Evolutionary conservation across 2,329 filamentous ascomycete genomes (phyloP), one percentile per base, ranked within the genome.

Genomic region (Arthroderma sp.): DNA sequence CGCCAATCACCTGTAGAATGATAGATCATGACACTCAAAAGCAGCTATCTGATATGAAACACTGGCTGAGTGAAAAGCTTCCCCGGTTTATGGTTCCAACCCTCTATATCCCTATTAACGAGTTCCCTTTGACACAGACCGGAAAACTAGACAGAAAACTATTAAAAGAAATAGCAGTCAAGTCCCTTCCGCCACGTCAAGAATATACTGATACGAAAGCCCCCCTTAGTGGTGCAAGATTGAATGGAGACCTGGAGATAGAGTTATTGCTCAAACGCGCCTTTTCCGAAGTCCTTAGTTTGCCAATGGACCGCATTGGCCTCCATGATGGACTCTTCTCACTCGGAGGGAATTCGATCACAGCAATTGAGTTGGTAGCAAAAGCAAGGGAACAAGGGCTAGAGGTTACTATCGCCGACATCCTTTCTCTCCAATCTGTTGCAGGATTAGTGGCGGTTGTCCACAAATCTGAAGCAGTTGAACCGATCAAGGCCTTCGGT

Each of bases 311-410:
- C 2, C 61, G 67, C 0, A 71, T 77, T 15, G 62, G 66, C 2
- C 55, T 67, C 3, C 65, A 72, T 10, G 68, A 75, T 50, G 72
- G 68, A 57, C 77, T 78, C 59, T 77, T 77, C 61, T 64, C 66
- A 7, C 40, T 44, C 3, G 42, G 42, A 11, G 46, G 46, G 1
- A 38, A 47, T 34, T 47, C 46, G 1, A 38, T 47, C 40, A 38
- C 38, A 3, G 46, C 46, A 1, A 41, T 47, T 71, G 75, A 73
- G 54, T 61, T 80, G 0, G 76, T 78, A 0, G 72, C 75, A 3
- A 70, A 72, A 44, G 68, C 73, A 2, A 63, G 74, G 22, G 60
- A 64, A 2, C 66, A 69, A 27, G 69, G 68, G 0, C 56, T 74
- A 40, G 61, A 63, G 5, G 52, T 80, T 22, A 73, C 67, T 1